Percentiles rank a stretch among this genome's conserved stretches.
phyloP scores from a whole-genome alignment of 768 basidiomycete species.

The Phanerodontia chrysosporium region DNA sequence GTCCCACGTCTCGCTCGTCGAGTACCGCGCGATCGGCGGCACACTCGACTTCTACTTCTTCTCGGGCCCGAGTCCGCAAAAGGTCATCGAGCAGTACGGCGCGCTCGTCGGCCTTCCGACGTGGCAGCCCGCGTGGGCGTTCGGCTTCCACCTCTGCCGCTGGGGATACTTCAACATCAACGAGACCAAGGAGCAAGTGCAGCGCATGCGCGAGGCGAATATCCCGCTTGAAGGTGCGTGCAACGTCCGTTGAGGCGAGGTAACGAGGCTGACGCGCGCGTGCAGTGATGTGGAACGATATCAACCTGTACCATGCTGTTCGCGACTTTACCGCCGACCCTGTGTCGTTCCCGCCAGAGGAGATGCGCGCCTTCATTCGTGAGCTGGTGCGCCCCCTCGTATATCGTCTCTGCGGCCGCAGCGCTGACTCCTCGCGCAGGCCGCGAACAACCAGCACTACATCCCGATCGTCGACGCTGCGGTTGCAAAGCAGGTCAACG shows the following conservation, averaged over 20 bases:
- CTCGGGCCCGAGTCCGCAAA: constrained; percentile 42
- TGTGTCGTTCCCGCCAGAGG: constrained; percentile 53
- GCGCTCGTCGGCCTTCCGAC: constrained; percentile 62
- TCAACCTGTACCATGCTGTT: constrained; percentile 65
- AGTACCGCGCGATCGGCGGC: constrained; percentile 74
- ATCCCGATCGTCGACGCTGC: constrained; percentile 72
- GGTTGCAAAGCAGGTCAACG: constrained; percentile 51
- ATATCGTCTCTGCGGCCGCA: neutral
- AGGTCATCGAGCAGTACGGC: constrained; percentile 69
- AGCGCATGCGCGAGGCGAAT: constrained; percentile 58
- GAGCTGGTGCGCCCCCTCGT: constrained; percentile 43
- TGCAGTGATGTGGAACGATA: constrained; percentile 75
- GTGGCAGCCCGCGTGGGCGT: constrained; percentile 72
- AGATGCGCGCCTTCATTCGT: constrained; percentile 48
- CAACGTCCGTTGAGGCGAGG: neutral
- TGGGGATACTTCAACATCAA: constrained; percentile 54
- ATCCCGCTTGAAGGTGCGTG: constrained; percentile 69
- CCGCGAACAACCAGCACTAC: constrained; percentile 48
- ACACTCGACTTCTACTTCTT: constrained; percentile 79
- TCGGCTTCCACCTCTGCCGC: constrained; percentile 74
- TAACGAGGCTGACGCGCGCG: neutral
- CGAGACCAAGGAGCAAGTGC: constrained; percentile 52
- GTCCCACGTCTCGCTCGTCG: constrained; percentile 52
- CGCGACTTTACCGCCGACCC: constrained; percentile 72
- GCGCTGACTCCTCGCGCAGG: constrained; percentile 20